Evolutionary conservation across 2,329 filamentous ascomycete genomes (phyloP).

Genomic region (Fusarium albosuccineum): DNA sequence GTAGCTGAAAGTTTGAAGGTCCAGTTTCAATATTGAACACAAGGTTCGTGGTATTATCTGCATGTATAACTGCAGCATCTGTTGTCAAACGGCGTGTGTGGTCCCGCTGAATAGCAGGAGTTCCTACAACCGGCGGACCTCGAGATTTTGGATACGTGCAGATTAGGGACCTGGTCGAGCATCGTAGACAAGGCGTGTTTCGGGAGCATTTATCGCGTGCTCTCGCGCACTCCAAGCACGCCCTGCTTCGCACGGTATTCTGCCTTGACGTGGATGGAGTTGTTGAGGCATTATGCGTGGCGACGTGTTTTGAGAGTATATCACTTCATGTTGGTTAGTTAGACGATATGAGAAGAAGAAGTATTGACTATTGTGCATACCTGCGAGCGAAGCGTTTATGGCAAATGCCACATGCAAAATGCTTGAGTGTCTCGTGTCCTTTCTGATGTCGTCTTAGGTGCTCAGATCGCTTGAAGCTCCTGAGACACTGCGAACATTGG

Average conservation of each 20-base stretch:
- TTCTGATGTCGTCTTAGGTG: conserved; percentile 39
- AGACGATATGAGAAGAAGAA: too few relatives aligned
- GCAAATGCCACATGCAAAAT: conserved; percentile 33
- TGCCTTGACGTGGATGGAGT: neutral
- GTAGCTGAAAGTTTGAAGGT: neutral
- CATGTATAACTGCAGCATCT: neutral
- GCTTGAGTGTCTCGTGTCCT: conserved; percentile 20
- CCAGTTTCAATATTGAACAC: neutral
- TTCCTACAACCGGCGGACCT: fast-evolving
- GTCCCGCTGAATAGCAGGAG: neutral
- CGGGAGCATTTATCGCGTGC: conserved; percentile 35
- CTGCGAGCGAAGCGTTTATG: conserved; percentile 37
- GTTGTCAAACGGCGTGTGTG: neutral
- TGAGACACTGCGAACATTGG: conserved; percentile 25
- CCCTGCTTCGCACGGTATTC: conserved; percentile 9
- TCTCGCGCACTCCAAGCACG: conserved; percentile 31
- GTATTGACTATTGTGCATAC: conserved; percentile 1
- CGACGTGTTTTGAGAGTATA: conserved; percentile 10
- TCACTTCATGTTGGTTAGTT: neutral
- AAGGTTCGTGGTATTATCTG: neutral
- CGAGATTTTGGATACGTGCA: conserved; percentile 19
- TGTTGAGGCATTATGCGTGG: conserved; percentile 8
- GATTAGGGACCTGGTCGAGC: conserved; percentile 11
- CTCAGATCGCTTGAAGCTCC: conserved; percentile 39
- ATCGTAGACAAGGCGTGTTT: conserved; percentile 26